Evolutionary conservation across 768 basidiomycete genomes (phyloP).

Genomic region (Tylopilus rubrobrunneus): DNA sequence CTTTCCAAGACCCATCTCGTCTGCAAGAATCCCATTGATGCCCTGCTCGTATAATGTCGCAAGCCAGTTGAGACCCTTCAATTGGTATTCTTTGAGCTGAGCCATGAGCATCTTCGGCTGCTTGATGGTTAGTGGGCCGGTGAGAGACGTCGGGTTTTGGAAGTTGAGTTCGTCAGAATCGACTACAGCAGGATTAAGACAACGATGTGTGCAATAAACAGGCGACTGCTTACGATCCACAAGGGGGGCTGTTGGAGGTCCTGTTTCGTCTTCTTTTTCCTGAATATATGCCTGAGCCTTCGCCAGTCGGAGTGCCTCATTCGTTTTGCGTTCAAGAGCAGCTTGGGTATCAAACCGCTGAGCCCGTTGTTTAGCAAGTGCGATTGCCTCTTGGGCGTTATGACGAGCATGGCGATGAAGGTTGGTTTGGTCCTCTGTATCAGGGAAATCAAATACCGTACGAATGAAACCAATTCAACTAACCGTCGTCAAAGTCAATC

Average conservation of each 20-base stretch:
- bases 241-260: constrained; percentile 41
- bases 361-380: constrained; percentile 73
- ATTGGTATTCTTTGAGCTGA: constrained; percentile 95
- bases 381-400: constrained; percentile 88
- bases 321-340: constrained; percentile 77
- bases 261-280: constrained; percentile 39
- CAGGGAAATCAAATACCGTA: background rate
- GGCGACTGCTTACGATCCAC: constrained; percentile 60
- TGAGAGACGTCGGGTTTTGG: constrained; percentile 94
- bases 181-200: constrained; percentile 42
- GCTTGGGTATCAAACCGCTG: constrained; percentile 81
- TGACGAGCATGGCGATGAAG: constrained; percentile 78
- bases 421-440: constrained; percentile 81
- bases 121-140: constrained; percentile 76
- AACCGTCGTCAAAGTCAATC: constrained; percentile 91
- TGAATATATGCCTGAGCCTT: constrained; percentile 47
- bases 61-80: constrained; percentile 97
- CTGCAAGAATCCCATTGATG: constrained; percentile 98
- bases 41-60: constrained; percentile 98
- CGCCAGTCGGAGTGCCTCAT: constrained; percentile 68
- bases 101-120: constrained; percentile 97
- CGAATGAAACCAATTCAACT: constrained; percentile 18
- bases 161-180: constrained; percentile 98
- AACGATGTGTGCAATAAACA: background rate
- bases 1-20: constrained; percentile 97